Base-by-base conservation (phyloP, 169 alveolate genomes). In the Plasmodium gallinaceum region DNA sequence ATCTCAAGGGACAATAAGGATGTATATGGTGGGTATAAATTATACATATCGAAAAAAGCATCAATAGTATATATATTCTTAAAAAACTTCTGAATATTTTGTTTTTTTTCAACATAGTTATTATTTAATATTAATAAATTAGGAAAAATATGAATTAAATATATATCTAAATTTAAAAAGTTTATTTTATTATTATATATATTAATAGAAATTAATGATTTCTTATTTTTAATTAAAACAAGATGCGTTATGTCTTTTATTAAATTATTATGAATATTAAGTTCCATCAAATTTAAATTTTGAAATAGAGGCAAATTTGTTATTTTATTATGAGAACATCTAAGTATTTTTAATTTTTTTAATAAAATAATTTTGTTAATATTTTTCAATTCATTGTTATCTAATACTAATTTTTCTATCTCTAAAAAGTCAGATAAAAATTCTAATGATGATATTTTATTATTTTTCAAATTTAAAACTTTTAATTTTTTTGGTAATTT, bases 11-110 rank as follows among this genome's bases (percentile, higher is more conserved):
- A 20, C 7, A 58, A n/a, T 46, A 80, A 39, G n/a, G 90, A 60
- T 12, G 90, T 80, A 46, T 80, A 80, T 2, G 90, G 90, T 37
- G 90, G 90, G 7, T 68, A 80, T 8, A 80, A 10, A 43, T 80
- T 80, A 39, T 80, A 65, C 46, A 80, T 54, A 18, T 80, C 83
- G 37, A 68, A 71, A 68, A 80, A 80, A 10, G 66, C 83, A 51
- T 80, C 76, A 18, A 80, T 54, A 7, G 90, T 80, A 48, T 80
- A 80, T 9, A 80, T 58, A 8, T 69, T 80, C 51, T 80, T 80
- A 68, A 80, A 80, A 66, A 52, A 54, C 37, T 58, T 52, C 18
- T 68, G 72, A 9, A 45, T 58, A 58, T 80, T 58, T 42, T 51
- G 48, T 61, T 37, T 60, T 54, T 72, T 51, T 46, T 68, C 85